phyloP scores from a whole-genome alignment of 345 rosid genomes.

The Eucalyptus fibrosa region DNA sequence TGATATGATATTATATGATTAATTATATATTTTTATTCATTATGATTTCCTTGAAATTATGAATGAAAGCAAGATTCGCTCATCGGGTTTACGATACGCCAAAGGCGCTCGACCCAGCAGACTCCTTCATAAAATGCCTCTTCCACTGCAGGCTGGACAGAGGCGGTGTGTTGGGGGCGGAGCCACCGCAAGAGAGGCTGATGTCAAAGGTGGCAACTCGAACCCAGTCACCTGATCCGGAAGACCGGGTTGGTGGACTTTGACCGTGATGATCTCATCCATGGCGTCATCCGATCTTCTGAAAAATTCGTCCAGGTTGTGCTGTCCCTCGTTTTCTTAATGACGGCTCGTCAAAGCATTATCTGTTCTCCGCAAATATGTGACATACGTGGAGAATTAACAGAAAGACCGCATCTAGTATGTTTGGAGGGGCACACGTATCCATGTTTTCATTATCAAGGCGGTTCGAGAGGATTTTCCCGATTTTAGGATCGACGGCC shows the following conservation, averaged over 20 bases:
- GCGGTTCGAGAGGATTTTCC: neutral
- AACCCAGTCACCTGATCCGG: neutral
- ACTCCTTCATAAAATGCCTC: neutral
- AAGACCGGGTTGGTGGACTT: neutral
- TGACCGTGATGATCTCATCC: neutral
- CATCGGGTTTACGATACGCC: no score
- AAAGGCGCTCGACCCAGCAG: no score
- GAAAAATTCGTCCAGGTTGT: neutral
- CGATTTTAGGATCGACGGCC: neutral
- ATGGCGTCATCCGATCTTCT: neutral
- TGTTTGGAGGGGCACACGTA: neutral
- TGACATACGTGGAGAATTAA: neutral
- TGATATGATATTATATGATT: rapidly evolving
- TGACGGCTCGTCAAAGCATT: neutral
- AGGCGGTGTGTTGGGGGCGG: neutral
- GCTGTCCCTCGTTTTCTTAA: neutral
- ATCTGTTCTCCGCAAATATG: neutral
- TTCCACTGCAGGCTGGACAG: neutral
- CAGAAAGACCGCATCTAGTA: neutral
- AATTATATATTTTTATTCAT: neutral
- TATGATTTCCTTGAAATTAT: neutral
- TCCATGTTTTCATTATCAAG: neutral
- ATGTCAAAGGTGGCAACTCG: neutral
- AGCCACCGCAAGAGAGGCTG: neutral
- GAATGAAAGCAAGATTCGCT: no score